Conservation (phyloP, 2,329 filamentous ascomycete genomes). For the Penicillium sp. region DNA sequence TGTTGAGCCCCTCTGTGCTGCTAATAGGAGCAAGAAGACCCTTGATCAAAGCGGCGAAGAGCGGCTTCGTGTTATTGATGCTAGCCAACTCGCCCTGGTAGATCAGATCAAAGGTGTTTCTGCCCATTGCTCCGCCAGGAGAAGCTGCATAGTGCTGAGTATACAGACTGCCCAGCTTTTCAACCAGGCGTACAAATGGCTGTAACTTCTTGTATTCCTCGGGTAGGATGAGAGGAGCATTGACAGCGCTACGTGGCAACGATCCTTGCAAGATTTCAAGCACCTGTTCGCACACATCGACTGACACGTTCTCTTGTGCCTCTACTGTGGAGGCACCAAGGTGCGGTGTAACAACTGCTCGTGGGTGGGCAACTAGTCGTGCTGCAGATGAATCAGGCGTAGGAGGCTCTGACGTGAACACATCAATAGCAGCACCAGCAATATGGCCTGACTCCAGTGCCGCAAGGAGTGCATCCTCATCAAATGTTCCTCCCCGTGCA, state of each 20-base stretch:
- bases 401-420: constrained; percentile 74
- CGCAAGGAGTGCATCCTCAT: constrained; percentile 68
- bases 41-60: constrained; percentile 76
- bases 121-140: constrained; percentile 47
- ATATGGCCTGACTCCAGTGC: constrained; percentile 70
- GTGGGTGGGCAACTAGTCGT: constrained; percentile 64
- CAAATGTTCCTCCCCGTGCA: constrained; percentile 75
- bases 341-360: constrained; percentile 75
- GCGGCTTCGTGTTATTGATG: constrained; percentile 71
- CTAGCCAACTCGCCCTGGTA: constrained; percentile 73
- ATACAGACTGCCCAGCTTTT: constrained; percentile 76
- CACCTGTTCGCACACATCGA: constrained; percentile 80
- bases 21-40: constrained; percentile 69
- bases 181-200: constrained; percentile 71
- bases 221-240: constrained; percentile 75
- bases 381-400: constrained; percentile 60
- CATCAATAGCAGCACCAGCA: constrained; percentile 74
- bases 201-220: constrained; percentile 76
- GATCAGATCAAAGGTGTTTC: constrained; percentile 70
- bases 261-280: constrained; percentile 69
- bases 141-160: constrained; percentile 66
- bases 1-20: constrained; percentile 62
- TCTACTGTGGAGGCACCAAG: constrained; percentile 76
- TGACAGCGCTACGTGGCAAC: constrained; percentile 73
- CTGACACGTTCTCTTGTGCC: constrained; percentile 78